A percentile compares a stretch with the other conserved stretches of the same genome.
Conservation (phyloP, 1,139 yeast species). For the Lodderomyces orthopsilosis region DNA sequence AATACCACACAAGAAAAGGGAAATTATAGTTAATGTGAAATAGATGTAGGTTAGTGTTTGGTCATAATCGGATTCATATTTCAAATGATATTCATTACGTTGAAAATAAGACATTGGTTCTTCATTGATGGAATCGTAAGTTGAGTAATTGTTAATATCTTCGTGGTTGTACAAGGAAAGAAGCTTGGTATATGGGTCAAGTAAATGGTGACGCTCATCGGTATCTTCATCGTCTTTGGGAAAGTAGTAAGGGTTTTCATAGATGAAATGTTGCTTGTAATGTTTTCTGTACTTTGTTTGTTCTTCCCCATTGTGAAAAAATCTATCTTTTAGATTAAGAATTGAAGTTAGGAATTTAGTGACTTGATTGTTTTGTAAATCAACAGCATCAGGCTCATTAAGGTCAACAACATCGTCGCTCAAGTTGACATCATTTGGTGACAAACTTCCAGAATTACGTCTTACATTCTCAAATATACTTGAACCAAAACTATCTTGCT, state of each 20-base stretch:
- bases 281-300: constrained; percentile 3
- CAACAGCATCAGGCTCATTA: background rate
- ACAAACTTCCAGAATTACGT: constrained; percentile 16
- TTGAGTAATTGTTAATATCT: constrained; percentile 5
- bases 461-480: constrained; percentile 14
- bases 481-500: constrained; percentile 9
- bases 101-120: constrained; percentile 23
- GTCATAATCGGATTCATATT: constrained; percentile 36
- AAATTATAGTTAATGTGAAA: constrained; percentile 34
- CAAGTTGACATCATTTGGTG: constrained; percentile 9
- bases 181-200: constrained; percentile 14
- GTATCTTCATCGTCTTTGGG: constrained; percentile 5
- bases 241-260: constrained; percentile 11
- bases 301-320: constrained; percentile 3
- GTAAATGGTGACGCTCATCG: background rate
- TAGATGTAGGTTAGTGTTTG: constrained; percentile 36
- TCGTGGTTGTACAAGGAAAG: constrained; percentile 8
- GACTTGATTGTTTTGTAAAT: constrained; percentile 4
- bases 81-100: constrained; percentile 20
- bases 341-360: constrained; percentile 12
- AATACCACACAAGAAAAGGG: constrained; percentile 41
- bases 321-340: constrained; percentile 13
- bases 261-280: background rate
- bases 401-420: background rate
- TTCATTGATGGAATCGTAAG: constrained; percentile 35